phyloP scores from a whole-genome alignment of 2,329 filamentous ascomycete genomes.

The Aquanectria penicillioides region DNA sequence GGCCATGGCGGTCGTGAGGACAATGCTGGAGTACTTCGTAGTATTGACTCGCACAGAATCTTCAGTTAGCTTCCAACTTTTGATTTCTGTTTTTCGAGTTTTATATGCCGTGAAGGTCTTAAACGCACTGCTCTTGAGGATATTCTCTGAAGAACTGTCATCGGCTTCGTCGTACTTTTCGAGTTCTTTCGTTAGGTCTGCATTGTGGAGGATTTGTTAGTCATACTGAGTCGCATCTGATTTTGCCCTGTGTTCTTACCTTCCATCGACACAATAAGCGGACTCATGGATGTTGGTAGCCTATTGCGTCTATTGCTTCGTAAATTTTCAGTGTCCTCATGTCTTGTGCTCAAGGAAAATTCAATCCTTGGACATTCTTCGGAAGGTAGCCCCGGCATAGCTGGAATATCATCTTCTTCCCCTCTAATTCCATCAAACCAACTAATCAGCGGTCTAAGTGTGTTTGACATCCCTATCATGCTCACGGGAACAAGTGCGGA shows the following conservation, averaged over 20 bases:
- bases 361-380: not conserved
- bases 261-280: not conserved
- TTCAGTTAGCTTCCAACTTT: not conserved
- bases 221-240: no score
- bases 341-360: not conserved
- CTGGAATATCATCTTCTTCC: not conserved
- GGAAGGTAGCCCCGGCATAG: not conserved
- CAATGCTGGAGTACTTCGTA: not conserved
- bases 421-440: not conserved
- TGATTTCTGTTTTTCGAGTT: not conserved
- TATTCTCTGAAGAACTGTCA: not conserved
- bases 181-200: not conserved
- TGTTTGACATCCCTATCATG: not conserved
- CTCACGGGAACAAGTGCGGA: not conserved
- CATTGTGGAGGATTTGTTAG: not conserved
- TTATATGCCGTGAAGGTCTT: not conserved
- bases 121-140: not conserved
- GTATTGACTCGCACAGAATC: not conserved
- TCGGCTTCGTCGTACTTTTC: not conserved
- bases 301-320: not conserved
- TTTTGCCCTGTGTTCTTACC: not conserved
- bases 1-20: not conserved
- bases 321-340: not conserved
- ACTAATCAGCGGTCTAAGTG: not conserved
- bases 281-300: not conserved